These are phyloP conservation scores for Paecilomyces niveus DNA, from an alignment of 2,329 filamentous ascomycete species.

Conservation along the genomic window DNA sequence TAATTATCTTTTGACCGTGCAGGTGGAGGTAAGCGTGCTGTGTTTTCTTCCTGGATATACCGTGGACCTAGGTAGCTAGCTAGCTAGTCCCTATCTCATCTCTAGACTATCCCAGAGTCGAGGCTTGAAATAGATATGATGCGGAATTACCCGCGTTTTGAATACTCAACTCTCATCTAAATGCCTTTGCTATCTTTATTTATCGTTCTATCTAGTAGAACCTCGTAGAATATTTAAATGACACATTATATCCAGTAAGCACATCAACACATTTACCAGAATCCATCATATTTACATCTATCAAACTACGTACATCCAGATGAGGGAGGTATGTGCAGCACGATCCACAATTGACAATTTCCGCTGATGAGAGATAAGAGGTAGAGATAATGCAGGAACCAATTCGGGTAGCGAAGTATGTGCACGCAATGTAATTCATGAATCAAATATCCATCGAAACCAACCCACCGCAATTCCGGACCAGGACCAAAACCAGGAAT, in stretches of 20 bases:
- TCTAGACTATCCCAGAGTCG: no score
- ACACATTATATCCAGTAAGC: no score
- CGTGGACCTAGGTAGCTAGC: neutral
- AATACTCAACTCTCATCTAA: no score
- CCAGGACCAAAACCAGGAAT: neutral
- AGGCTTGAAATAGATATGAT: no score
- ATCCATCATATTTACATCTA: neutral
- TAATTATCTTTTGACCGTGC: neutral
- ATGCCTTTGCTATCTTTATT: no score
- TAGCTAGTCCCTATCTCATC: neutral
- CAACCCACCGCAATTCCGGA: no score
- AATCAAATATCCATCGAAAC: no score
- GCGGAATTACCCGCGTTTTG: no score
- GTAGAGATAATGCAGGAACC: neutral
- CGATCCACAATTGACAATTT: neutral
- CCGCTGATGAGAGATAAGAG: neutral
- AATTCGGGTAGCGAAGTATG: no score
- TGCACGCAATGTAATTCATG: no score
- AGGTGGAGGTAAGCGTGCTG: neutral
- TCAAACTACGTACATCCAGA: neutral
- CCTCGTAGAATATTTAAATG: no score
- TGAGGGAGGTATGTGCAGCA: neutral
- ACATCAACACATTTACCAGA: neutral
- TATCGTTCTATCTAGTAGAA: no score
- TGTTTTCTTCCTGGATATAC: conserved; percentile 5